A percentile compares a stretch with the other conserved stretches of the same genome.
Evolutionary conservation across 2,329 filamentous ascomycete species (phyloP).

Genomic region (Cordyceps sp.): DNA sequence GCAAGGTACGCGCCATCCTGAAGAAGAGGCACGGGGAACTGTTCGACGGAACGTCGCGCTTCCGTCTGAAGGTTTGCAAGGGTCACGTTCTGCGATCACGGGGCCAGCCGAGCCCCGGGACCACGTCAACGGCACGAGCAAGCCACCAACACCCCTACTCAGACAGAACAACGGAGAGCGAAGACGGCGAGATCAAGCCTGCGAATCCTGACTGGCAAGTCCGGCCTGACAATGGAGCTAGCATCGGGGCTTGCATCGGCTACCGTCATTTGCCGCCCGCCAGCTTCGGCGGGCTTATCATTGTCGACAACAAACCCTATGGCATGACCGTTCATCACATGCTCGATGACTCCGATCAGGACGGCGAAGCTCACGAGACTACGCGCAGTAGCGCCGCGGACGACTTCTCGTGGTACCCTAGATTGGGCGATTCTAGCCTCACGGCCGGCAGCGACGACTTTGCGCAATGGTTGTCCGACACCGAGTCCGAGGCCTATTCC

Average conservation of each 20-base stretch:
- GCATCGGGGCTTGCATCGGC: conserved; percentile 79
- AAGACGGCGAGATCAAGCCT: conserved; percentile 22
- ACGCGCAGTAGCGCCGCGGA: conserved; percentile 22
- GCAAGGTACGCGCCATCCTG: conserved; percentile 54
- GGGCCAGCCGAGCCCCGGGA: conserved; percentile 17
- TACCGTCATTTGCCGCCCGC: conserved; percentile 78
- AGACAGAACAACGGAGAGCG: conserved; percentile 7
- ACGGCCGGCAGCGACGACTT: conserved; percentile 35
- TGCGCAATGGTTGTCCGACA: conserved; percentile 45
- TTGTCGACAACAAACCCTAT: conserved; percentile 70
- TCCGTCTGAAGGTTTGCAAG: conserved; percentile 54
- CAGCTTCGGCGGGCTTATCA: conserved; percentile 73
- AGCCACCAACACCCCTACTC: not conserved
- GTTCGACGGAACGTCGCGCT: conserved; percentile 46
- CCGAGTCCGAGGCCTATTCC: conserved; percentile 36
- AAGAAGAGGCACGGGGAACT: conserved; percentile 48
- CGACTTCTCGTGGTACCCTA: conserved; percentile 24
- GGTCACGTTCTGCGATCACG: conserved; percentile 50
- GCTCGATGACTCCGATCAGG: conserved; percentile 54
- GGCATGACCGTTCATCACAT: conserved; percentile 97
- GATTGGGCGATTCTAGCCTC: conserved; percentile 20
- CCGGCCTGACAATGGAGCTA: conserved; percentile 69
- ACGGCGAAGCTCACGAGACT: conserved; percentile 14
- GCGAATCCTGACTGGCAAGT: conserved; percentile 66
- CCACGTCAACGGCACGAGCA: conserved; percentile 14